Evolutionary conservation across 1,139 yeast genomes (phyloP), one percentile per base, ranked within the genome.

Genomic region (Taiozyma sp.): DNA sequence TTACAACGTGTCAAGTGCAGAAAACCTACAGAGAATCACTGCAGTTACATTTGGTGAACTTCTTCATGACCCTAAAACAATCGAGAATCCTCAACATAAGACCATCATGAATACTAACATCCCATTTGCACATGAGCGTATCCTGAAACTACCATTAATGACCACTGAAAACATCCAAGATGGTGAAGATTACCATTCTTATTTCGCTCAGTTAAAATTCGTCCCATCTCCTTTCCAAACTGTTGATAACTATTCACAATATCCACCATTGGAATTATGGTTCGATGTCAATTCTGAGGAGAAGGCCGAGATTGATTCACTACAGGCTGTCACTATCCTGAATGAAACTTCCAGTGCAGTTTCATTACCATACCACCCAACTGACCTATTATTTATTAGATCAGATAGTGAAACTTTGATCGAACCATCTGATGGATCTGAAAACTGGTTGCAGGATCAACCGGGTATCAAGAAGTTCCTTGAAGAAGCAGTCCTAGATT

Each of bases 241-340:
- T 43, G 58, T 55, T 4, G 58, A 56, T 14, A 49, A 58, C 29
- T 55, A 53, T 19, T 56, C 57, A 28, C 64, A 68, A 46, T 72
- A 69, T 47, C 85, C 85, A 4, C 82, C 84, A 2, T 62, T 81
- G 21, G 85, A 80, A 58, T 64, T 81, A 42, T 78, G 83, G 79
- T 67, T 77, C 47, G 78, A 76, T 46, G 64, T 79, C 47, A 76
- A 75, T 56, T 74, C 72, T 26, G 60, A 64, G 26, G 71, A 71
- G 22, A 66, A 59, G 24, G 75, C 78, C 0, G 73, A 74, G 43
- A 58, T 71, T 35, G 74, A 71, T 22, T 67, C 81, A 0, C 46
- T 58, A 40, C 61, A 58, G 43, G 62, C 51, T 1, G 48, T 61
- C 0, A 42, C 51, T 16, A 50, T 58, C 22, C 41, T 50, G 3